Evolutionary conservation across 441 rosid species (phyloP).

Genomic region (Gossypium lobatum): DNA sequence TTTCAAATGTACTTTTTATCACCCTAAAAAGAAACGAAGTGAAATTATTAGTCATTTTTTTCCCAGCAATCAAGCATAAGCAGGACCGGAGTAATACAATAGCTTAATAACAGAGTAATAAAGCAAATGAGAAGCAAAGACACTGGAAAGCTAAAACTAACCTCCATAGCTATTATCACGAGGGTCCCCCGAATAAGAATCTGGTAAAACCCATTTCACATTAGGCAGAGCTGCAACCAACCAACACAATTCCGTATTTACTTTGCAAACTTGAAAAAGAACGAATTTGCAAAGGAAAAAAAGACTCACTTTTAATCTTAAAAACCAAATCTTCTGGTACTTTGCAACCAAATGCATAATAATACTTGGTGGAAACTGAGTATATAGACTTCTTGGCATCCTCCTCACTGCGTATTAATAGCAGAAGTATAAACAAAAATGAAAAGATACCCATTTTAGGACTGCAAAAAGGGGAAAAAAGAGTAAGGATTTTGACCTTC

Average conservation of each 20-base stretch:
- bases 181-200: slow-evolving; percentile 22
- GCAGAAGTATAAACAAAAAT: neutral
- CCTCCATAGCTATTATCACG: slow-evolving; percentile 36
- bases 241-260: neutral
- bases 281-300: neutral
- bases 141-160: slow-evolving; percentile 7
- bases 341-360: slow-evolving; percentile 39
- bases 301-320: slow-evolving; percentile 27
- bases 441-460: neutral
- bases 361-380: slow-evolving; percentile 41
- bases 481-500: slow-evolving; percentile 19
- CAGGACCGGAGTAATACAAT: neutral
- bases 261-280: slow-evolving; percentile 10
- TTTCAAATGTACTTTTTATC: neutral
- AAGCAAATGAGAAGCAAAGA: neutral
- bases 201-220: slow-evolving; percentile 39
- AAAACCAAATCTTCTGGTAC: slow-evolving; percentile 22
- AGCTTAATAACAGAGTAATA: neutral
- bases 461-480: neutral
- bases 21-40: neutral
- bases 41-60: neutral
- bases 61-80: neutral
- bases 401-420: slow-evolving; percentile 27
- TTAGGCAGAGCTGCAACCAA: slow-evolving; percentile 32
- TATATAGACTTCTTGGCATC: slow-evolving; percentile 42